Conservation (phyloP, 306 rosid genomes). For the Vigna unguiculata region DNA sequence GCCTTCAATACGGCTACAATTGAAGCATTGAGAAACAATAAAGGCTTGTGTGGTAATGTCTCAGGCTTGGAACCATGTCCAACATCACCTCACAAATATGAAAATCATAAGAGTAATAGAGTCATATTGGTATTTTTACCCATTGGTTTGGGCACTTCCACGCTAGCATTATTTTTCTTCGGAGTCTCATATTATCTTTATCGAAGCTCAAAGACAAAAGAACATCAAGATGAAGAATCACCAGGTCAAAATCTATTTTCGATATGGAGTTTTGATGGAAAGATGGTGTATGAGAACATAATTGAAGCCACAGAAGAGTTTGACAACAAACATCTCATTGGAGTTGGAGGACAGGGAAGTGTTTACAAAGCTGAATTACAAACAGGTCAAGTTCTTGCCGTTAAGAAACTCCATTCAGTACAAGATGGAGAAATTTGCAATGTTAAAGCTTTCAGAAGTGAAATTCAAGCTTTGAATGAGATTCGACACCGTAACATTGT, state of each 20-base stretch:
- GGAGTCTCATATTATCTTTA: background rate
- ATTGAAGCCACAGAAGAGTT: conserved; percentile 35
- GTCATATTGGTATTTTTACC: conserved; percentile 5
- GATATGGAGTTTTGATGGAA: conserved; percentile 39
- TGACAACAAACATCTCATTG: background rate
- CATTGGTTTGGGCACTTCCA: background rate
- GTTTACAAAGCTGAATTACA: conserved; percentile 37
- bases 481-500: conserved; percentile 41
- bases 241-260: background rate
- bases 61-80: conserved; percentile 19
- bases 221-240: background rate
- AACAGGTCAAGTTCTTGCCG: conserved; percentile 29
- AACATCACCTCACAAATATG: background rate
- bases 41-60: conserved; percentile 32
- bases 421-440: background rate
- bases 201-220: background rate
- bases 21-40: conserved; percentile 32
- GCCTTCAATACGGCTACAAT: conserved; percentile 7
- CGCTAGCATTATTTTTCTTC: background rate
- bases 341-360: conserved; percentile 8
- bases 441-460: conserved; percentile 5
- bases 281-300: too few species aligned
- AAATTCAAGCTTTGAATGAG: conserved; percentile 29
- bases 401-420: conserved; percentile 39
- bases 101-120: too few species aligned